These are phyloP conservation scores for Eremomyces bilateralis DNA, from an alignment of 495 filamentous ascomycete species.

Conservation along the genomic window DNA sequence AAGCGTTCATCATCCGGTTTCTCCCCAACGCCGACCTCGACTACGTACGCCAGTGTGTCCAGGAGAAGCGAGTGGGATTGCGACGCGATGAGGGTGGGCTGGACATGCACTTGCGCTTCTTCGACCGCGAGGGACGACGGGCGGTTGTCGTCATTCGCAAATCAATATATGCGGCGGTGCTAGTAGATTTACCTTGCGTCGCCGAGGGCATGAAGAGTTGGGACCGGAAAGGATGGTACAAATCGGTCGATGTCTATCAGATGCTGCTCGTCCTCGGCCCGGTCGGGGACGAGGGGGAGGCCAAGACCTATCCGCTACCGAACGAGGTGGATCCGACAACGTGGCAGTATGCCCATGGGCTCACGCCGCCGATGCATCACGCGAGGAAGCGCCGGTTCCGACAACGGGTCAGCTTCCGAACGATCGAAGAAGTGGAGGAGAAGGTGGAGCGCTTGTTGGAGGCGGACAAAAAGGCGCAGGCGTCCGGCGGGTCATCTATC, in stretches of 20 bases:
- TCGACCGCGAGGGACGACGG: conserved; percentile 51
- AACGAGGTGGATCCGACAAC: conserved; percentile 36
- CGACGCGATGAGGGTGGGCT: conserved; percentile 35
- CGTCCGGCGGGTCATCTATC: conserved; percentile 25
- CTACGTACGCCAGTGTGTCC: conserved; percentile 46
- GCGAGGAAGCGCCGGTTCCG: conserved; percentile 71
- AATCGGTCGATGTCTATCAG: conserved; percentile 84
- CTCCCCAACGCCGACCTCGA: conserved; percentile 66
- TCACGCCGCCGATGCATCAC: conserved; percentile 79
- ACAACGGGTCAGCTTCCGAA: conserved; percentile 55
- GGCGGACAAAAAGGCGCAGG: conserved; percentile 33
- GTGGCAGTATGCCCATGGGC: conserved; percentile 70
- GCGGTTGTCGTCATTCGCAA: conserved; percentile 48
- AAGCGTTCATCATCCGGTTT: conserved; percentile 79
- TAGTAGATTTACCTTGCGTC: conserved; percentile 81
- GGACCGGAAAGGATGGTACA: conserved; percentile 81
- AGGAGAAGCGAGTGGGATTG: conserved; percentile 49
- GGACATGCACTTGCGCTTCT: conserved; percentile 57
- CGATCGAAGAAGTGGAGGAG: conserved; percentile 74
- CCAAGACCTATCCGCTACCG: conserved; percentile 41
- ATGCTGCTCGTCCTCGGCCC: conserved; percentile 68
- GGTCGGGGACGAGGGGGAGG: conserved; percentile 52
- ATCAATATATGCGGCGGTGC: conserved; percentile 49
- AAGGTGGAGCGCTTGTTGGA: conserved; percentile 57
- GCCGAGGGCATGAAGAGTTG: conserved; percentile 93